phyloP scores from a whole-genome alignment of 179 eudicot species.

The Actinidia arguta region DNA sequence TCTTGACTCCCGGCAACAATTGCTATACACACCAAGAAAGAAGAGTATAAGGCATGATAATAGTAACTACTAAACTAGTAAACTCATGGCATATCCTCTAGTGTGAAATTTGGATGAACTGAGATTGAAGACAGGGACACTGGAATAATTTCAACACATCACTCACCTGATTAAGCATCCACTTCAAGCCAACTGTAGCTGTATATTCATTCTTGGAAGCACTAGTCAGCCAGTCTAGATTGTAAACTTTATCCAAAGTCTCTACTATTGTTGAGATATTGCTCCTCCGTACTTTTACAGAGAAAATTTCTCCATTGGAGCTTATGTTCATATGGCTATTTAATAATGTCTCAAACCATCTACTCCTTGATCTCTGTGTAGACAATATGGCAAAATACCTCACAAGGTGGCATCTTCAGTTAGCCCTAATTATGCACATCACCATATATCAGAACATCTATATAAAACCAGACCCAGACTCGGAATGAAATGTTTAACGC shows the following conservation, averaged over 20 bases:
- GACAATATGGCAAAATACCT: slow-evolving; percentile 85
- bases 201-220: slow-evolving; percentile 95
- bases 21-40: background rate
- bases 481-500: background rate
- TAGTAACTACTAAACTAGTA: background rate
- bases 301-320: slow-evolving; percentile 94
- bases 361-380: slow-evolving; percentile 95
- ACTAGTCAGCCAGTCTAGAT: slow-evolving; percentile 84
- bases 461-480: background rate
- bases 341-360: slow-evolving; percentile 96
- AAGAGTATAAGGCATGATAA: background rate
- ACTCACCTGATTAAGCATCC: slow-evolving; percentile 98
- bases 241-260: slow-evolving; percentile 78
- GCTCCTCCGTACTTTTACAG: slow-evolving; percentile 54
- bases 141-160: slow-evolving; percentile 2
- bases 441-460: background rate
- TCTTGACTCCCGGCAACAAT: background rate
- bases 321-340: slow-evolving; percentile 88
- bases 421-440: slow-evolving; percentile 53
- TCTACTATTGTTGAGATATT: slow-evolving; percentile 68
- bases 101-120: background rate
- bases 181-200: slow-evolving; percentile 97
- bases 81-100: background rate
- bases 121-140: background rate
- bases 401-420: slow-evolving; percentile 84